phyloP scores from a whole-genome alignment of 768 basidiomycete species.

The Lentinula detonsa region DNA sequence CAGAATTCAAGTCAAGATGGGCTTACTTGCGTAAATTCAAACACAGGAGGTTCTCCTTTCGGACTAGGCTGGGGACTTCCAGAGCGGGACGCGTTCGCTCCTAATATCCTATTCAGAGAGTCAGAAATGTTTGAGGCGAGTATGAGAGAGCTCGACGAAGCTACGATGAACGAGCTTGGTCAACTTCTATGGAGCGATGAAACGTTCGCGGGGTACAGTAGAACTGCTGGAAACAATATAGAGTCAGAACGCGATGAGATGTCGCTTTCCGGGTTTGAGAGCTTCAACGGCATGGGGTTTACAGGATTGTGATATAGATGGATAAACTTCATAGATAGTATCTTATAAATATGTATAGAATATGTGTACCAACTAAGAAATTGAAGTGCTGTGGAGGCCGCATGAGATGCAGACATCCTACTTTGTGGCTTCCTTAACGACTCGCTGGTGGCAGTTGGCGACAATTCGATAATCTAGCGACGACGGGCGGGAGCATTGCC shows the following conservation, averaged over 20 bases:
- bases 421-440: too few species aligned
- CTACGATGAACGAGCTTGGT: slow-evolving; percentile 3
- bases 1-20: background rate
- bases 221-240: background rate
- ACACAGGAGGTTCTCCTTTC: background rate
- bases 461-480: too few species aligned
- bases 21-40: background rate
- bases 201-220: background rate
- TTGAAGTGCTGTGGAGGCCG: too few species aligned
- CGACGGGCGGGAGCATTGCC: too few species aligned
- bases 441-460: too few species aligned
- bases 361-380: background rate
- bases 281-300: background rate
- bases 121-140: slow-evolving; percentile 5
- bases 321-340: background rate
- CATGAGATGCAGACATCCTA: too few species aligned
- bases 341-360: background rate
- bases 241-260: background rate
- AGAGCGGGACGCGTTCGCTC: slow-evolving; percentile 1
- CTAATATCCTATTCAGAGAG: slow-evolving; percentile 3
- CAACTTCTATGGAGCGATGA: slow-evolving; percentile 6
- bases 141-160: slow-evolving; percentile 3
- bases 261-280: background rate
- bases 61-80: slow-evolving; percentile 3
- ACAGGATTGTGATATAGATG: background rate